Conservation (phyloP, 1,284 basidiomycete species). For the Trametes hirsuta region DNA sequence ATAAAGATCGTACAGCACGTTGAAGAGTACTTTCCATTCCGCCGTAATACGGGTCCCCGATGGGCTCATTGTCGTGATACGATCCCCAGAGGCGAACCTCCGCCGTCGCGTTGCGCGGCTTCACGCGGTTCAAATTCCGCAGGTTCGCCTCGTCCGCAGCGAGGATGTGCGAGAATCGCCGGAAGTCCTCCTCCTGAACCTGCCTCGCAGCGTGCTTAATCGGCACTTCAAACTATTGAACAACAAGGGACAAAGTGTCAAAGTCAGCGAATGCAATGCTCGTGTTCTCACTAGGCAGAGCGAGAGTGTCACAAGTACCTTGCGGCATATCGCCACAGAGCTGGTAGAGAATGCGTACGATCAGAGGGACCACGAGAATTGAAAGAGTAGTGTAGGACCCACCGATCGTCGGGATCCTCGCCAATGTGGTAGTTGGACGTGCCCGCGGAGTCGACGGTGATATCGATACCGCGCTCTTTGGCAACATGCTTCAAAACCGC, state of each 20-base stretch:
- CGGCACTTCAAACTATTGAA: constrained; percentile 57
- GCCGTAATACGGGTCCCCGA: constrained; percentile 80
- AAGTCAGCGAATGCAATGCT: not conserved
- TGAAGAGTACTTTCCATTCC: constrained; percentile 48
- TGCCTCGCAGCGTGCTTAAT: constrained; percentile 65
- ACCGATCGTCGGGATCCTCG: constrained; percentile 76
- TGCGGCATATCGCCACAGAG: constrained; percentile 61
- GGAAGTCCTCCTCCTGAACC: constrained; percentile 61
- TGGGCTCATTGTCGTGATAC: constrained; percentile 64
- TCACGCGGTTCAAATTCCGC: constrained; percentile 55
- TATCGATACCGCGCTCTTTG: constrained; percentile 60
- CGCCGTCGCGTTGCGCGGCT: constrained; percentile 59
- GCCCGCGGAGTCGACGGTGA: constrained; percentile 73
- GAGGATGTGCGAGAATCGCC: constrained; percentile 68
- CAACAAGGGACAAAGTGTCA: not conserved
- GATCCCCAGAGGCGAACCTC: constrained; percentile 75
- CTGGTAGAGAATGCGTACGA: constrained; percentile 38
- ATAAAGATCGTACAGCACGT: not conserved
- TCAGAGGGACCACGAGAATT: not conserved
- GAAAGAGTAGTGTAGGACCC: constrained; percentile 15
- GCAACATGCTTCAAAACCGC: constrained; percentile 70
- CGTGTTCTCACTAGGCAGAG: not conserved
- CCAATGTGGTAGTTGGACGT: constrained; percentile 74
- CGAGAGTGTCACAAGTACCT: constrained; percentile 42
- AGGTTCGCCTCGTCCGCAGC: constrained; percentile 73